phyloP scores from a whole-genome alignment of 2,329 filamentous ascomycete genomes.

The Penicillium hesseltinei region DNA sequence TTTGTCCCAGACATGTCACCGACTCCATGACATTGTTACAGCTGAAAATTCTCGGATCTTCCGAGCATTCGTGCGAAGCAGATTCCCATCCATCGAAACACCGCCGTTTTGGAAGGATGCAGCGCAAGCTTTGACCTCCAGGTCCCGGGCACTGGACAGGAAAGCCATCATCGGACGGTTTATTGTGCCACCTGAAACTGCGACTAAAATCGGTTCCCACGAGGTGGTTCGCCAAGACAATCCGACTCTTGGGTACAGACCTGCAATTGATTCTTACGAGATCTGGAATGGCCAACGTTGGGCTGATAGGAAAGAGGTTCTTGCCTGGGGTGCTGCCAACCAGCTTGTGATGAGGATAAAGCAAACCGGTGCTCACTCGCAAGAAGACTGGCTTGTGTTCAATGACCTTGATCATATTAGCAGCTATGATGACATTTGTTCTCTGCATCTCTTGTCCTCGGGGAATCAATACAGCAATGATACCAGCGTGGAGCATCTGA shows the following conservation, averaged over 20 bases:
- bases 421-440: slow-evolving; percentile 60
- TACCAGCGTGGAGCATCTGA: slow-evolving; percentile 45
- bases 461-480: slow-evolving; percentile 40
- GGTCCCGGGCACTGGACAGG: slow-evolving; percentile 57
- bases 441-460: slow-evolving; percentile 51
- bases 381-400: slow-evolving; percentile 52
- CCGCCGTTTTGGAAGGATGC: slow-evolving; percentile 49
- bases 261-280: slow-evolving; percentile 59
- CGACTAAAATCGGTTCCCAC: slow-evolving; percentile 37
- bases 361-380: slow-evolving; percentile 37
- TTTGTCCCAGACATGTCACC: slow-evolving; percentile 48
- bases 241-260: slow-evolving; percentile 56
- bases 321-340: slow-evolving; percentile 61
- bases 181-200: slow-evolving; percentile 47
- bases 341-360: slow-evolving; percentile 54
- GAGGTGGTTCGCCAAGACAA: slow-evolving; percentile 47
- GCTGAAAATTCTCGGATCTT: slow-evolving; percentile 50
- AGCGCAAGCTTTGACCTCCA: slow-evolving; percentile 55
- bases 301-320: slow-evolving; percentile 53
- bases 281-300: slow-evolving; percentile 48
- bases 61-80: slow-evolving; percentile 47
- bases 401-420: slow-evolving; percentile 51
- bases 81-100: slow-evolving; percentile 48
- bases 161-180: slow-evolving; percentile 56
- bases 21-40: slow-evolving; percentile 46